Percentiles rank a stretch among this genome's conserved stretches.
phyloP scores from a whole-genome alignment of 129 eudicot genomes.

The Heracleum sosnowskyi region DNA sequence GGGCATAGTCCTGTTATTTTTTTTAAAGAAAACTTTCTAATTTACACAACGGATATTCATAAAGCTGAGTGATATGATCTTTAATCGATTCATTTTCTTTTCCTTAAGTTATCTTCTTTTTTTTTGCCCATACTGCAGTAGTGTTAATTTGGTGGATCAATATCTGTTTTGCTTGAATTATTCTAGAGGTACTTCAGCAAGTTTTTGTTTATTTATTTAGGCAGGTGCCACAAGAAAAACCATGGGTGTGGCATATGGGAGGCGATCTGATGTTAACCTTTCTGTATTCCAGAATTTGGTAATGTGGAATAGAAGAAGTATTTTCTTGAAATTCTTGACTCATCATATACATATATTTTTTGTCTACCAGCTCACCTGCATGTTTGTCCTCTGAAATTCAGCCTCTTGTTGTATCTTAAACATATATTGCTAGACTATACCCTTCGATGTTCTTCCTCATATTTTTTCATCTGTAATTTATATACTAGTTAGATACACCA shows the following conservation, averaged over 20 bases:
- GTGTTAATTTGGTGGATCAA: neutral
- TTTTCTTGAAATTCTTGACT: constrained; percentile 13
- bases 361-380: neutral
- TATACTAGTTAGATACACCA: neutral
- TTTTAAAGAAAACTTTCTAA: too few species aligned
- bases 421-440: neutral
- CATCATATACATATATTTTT: neutral
- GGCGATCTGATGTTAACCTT: constrained; percentile 79
- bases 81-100: neutral
- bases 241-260: constrained; percentile 77
- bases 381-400: neutral
- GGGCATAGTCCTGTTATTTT: neutral
- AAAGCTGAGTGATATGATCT: neutral
- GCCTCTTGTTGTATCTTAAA: neutral
- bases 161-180: neutral
- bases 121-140: neutral
- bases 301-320: constrained; percentile 17
- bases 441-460: neutral
- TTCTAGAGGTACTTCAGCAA: neutral
- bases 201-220: constrained; percentile 31
- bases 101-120: neutral
- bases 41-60: neutral
- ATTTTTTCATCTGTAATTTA: neutral
- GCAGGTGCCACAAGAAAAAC: constrained; percentile 74
- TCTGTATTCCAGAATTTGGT: constrained; percentile 73